Base-by-base conservation (phyloP, 768 basidiomycete genomes). In the Serendipita vermifera region DNA sequence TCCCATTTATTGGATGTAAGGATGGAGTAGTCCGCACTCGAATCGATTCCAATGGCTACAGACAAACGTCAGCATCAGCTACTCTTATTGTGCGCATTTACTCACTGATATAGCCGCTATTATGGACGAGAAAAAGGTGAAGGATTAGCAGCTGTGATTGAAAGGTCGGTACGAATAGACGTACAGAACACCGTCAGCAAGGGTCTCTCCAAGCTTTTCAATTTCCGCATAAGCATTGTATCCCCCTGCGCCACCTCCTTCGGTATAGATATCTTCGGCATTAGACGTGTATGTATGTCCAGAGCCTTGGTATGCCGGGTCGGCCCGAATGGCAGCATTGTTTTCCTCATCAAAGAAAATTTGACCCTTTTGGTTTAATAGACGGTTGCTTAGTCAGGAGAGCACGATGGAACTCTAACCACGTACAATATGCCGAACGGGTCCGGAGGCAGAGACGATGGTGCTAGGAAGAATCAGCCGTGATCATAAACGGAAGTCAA, bases 291-390 rank as follows among this genome's bases (percentile, higher is more conserved):
- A 59, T 2, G 46, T 56, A 20, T 68, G 62, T 3, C 55, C 67
- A 57, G 64, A 68, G 53, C 55, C 57, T 41, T 56, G 64, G 59
- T 71, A 71, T 20, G 65, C 62, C 9, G 59, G 35, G 3, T 60
- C 62, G 7, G 60, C 61, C 55, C 62, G 63, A 26, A 71, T 66
- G 27, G 59, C 55, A 38, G 65, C 61, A 55, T 66, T 68, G 63
- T 66, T 64, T 3, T 56, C 58, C 53, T 72, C 71, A 5, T 67
- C 66, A 63, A 73, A 73, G 66, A 71, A 74, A 11, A 73, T 59
- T 46, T 69, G 70, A 6, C 73, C 46, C 46, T 51, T 9, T 24
- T 41, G n/a, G n/a, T n/a, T n/a, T n/a, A 4, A 43, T 13, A 3
- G 27, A 51, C 9, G 46, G 9, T 51, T 11, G 17, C 24, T 51